Percentiles rank a stretch among this genome's conserved stretches.
phyloP scores from a whole-genome alignment of 441 rosid genomes.

The Raphanus hybrid region DNA sequence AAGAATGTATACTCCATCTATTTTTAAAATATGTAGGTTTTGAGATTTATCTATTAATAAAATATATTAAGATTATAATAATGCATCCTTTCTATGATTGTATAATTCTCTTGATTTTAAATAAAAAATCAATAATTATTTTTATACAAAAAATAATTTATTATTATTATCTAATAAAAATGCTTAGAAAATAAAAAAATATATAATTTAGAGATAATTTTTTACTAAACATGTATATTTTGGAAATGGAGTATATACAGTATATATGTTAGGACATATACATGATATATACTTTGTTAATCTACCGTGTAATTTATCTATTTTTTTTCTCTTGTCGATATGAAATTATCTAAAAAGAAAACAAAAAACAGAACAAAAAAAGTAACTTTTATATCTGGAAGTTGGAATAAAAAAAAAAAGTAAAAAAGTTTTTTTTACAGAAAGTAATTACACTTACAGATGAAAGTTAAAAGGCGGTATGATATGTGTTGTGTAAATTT shows the following conservation, averaged over 20 bases:
- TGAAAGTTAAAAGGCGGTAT: constrained; percentile 30
- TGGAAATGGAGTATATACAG: too few relatives aligned
- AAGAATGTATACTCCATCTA: neutral
- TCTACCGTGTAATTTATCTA: too few relatives aligned
- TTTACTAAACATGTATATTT: too few relatives aligned
- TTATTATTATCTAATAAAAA: neutral
- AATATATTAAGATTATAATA: neutral
- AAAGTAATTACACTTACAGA: constrained; percentile 34
- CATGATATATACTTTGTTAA: too few relatives aligned
- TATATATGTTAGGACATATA: too few relatives aligned
- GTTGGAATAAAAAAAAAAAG: constrained; percentile 29
- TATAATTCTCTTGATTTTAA: neutral
- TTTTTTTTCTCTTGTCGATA: neutral
- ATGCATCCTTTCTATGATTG: neutral
- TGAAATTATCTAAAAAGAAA: too few relatives aligned
- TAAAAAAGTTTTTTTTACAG: constrained; percentile 28
- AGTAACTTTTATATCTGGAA: constrained; percentile 19
- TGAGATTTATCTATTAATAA: neutral
- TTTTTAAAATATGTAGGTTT: neutral
- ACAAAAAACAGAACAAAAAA: neutral
- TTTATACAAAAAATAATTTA: neutral
- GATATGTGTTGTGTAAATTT: constrained; percentile 8
- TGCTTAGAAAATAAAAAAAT: neutral
- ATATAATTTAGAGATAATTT: neutral
- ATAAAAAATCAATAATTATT: neutral